These are phyloP conservation scores for Coemansia nantahalensis DNA, from an alignment of 192 early-diverging fungal species.

Conservation along the genomic window DNA sequence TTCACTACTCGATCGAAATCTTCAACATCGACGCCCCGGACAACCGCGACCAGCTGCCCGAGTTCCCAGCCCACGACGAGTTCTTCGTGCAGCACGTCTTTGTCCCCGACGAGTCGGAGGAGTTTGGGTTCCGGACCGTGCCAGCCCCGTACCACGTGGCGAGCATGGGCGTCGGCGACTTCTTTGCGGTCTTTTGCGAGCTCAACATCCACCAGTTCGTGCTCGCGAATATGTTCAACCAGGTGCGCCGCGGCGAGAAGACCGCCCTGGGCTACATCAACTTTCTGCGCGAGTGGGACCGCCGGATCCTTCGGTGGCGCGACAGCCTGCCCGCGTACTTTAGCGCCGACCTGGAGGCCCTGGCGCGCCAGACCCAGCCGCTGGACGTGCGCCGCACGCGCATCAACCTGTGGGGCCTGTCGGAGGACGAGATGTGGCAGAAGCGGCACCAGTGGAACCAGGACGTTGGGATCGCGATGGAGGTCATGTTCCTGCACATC, in stretches of 20 bases:
- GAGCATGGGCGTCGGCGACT: slow-evolving; percentile 27
- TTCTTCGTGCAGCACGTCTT: slow-evolving; percentile 46
- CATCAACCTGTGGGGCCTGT: slow-evolving; percentile 47
- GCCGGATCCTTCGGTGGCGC: slow-evolving; percentile 53
- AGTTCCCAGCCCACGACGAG: slow-evolving; percentile 40
- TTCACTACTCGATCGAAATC: slow-evolving; percentile 50
- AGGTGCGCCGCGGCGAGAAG: slow-evolving; percentile 47
- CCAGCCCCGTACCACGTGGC: slow-evolving; percentile 20
- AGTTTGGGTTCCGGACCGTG: slow-evolving; percentile 48
- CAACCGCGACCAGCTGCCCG: slow-evolving; percentile 49
- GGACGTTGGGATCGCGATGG: slow-evolving; percentile 42
- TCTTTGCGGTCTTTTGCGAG: slow-evolving; percentile 41
- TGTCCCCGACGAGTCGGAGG: slow-evolving; percentile 32
- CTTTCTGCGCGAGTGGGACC: slow-evolving; percentile 52
- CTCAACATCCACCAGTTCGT: slow-evolving; percentile 47
- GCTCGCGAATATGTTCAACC: slow-evolving; percentile 50
- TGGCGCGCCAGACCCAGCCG: slow-evolving; percentile 45
- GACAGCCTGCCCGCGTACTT: slow-evolving; percentile 30
- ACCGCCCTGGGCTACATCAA: slow-evolving; percentile 30
- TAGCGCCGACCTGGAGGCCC: slow-evolving; percentile 24
- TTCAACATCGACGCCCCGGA: slow-evolving; percentile 52
- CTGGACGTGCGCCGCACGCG: slow-evolving; percentile 36
- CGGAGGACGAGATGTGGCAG: slow-evolving; percentile 52
- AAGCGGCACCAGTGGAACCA: slow-evolving; percentile 53
- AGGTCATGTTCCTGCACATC: slow-evolving; percentile 51